Conservation (phyloP, 306 rosid species). For the Oemleria cerasiformis region DNA sequence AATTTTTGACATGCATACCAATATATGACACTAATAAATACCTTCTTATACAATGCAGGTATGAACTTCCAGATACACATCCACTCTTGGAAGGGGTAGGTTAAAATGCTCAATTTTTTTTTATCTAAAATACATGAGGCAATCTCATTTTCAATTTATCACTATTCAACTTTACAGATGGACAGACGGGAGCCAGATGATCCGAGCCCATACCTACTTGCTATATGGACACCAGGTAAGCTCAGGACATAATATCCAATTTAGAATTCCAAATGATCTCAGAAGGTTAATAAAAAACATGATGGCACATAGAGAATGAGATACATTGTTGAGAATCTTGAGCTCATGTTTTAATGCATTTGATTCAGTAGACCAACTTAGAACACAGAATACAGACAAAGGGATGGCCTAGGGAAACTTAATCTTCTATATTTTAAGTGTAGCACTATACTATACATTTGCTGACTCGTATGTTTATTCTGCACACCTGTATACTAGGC, state of each 20-base stretch:
- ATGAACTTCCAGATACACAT: slow-evolving; percentile 96
- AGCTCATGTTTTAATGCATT: slow-evolving; percentile 8
- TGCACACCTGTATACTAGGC: slow-evolving; percentile 41
- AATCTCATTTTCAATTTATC: slow-evolving; percentile 17
- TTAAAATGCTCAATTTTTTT: slow-evolving; percentile 7
- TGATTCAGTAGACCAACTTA: neutral
- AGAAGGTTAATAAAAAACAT: neutral
- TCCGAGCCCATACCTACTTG: slow-evolving; percentile 96
- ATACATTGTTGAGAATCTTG: slow-evolving; percentile 3
- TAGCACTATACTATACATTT: slow-evolving; percentile 1
- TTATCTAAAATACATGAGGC: slow-evolving; percentile 21
- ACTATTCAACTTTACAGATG: slow-evolving; percentile 53
- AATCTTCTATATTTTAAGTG: neutral
- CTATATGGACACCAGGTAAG: slow-evolving; percentile 96
- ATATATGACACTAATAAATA: slow-evolving; percentile 17
- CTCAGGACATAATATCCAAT: slow-evolving; percentile 12
- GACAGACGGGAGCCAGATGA: slow-evolving; percentile 83
- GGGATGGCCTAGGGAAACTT: neutral
- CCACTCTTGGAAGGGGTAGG: slow-evolving; percentile 76
- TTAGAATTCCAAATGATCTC: slow-evolving; percentile 11
- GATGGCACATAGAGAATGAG: neutral
- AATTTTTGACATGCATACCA: neutral
- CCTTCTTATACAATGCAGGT: slow-evolving; percentile 53
- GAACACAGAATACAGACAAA: slow-evolving; percentile 9
- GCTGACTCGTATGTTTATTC: slow-evolving; percentile 13